Evolutionary conservation across 768 basidiomycete species (phyloP).

Genomic region (Macrolepiota fuliginosa): DNA sequence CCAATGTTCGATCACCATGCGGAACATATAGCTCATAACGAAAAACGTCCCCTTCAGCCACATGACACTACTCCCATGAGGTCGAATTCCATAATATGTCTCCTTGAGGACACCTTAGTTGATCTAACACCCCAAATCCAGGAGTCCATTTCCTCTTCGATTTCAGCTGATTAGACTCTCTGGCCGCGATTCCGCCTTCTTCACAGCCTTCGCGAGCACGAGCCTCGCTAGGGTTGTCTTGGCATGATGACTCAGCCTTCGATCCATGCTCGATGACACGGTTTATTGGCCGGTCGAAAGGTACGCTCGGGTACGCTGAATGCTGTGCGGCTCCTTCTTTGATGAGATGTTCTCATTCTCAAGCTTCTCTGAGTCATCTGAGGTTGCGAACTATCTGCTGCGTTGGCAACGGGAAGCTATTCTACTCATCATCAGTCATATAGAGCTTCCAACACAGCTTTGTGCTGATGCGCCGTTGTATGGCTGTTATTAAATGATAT

Average conservation of each 20-base stretch:
- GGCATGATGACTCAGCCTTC: not conserved
- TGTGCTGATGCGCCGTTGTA: slow-evolving; percentile 3
- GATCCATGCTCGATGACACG: not conserved
- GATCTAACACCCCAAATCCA: not conserved
- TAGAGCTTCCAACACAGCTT: slow-evolving; percentile 1
- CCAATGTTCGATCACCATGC: slow-evolving; percentile 6
- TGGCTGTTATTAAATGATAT: not conserved
- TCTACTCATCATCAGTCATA: slow-evolving; percentile 10
- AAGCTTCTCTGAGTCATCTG: not conserved
- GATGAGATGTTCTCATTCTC: not conserved
- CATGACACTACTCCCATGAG: slow-evolving; percentile 6
- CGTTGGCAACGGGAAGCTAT: slow-evolving; percentile 1
- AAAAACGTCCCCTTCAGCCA: not conserved
- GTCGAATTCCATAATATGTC: slow-evolving; percentile 10
- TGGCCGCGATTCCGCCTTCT: not conserved
- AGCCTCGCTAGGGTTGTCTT: not conserved
- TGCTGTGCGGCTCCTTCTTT: slow-evolving; percentile 1
- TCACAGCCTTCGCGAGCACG: not conserved
- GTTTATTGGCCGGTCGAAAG: not conserved
- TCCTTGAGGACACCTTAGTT: slow-evolving; percentile 1
- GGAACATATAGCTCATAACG: slow-evolving; percentile 1
- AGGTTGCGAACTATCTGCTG: not conserved
- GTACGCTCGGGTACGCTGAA: not conserved
- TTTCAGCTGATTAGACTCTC: not conserved
- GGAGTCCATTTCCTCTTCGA: not conserved